A percentile compares a stretch with the other conserved stretches of the same genome.
phyloP scores from a whole-genome alignment of 2,329 filamentous ascomycete species.

The Aspergillus glaucus region DNA sequence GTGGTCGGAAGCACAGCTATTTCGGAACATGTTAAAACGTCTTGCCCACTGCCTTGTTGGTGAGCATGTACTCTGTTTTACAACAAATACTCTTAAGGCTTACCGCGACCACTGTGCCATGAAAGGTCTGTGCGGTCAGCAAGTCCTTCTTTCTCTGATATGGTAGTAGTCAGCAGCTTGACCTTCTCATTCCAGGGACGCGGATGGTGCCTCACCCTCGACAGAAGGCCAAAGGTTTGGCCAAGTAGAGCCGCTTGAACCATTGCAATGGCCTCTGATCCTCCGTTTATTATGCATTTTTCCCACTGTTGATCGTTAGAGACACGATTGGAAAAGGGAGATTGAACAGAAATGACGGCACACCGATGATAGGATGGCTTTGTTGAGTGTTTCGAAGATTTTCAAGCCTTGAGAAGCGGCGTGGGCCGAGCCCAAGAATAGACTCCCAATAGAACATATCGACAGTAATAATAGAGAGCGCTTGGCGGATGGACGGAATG shows the following conservation, averaged over 20 bases:
- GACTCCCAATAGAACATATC: slow-evolving; percentile 18
- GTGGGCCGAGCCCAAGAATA: slow-evolving; percentile 16
- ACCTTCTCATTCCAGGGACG: too few species aligned
- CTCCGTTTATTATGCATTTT: slow-evolving; percentile 14
- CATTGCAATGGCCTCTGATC: slow-evolving; percentile 15
- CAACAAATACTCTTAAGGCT: too few species aligned
- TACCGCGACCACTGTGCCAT: slow-evolving; percentile 18
- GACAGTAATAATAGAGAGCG: slow-evolving; percentile 19
- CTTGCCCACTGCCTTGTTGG: slow-evolving; percentile 2
- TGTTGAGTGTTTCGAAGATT: slow-evolving; percentile 21
- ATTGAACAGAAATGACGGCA: too few species aligned
- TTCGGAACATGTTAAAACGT: slow-evolving; percentile 5
- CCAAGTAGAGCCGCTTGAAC: slow-evolving; percentile 24
- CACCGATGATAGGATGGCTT: slow-evolving; percentile 16
- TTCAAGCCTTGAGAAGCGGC: slow-evolving; percentile 13
- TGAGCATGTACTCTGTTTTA: too few species aligned
- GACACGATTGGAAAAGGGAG: too few species aligned
- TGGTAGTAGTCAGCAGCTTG: too few species aligned
- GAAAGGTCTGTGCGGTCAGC: slow-evolving; percentile 19
- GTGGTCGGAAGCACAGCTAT: slow-evolving; percentile 1
- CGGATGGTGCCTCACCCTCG: slow-evolving; percentile 3
- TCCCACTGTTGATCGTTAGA: slow-evolving; percentile 12
- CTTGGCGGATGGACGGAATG: slow-evolving; percentile 15
- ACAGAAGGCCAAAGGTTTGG: slow-evolving; percentile 24
- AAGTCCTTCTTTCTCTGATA: slow-evolving; percentile 16